Evolutionary conservation across 2,329 filamentous ascomycete genomes (phyloP).

Genomic region (Annulohypoxylon truncatum): DNA sequence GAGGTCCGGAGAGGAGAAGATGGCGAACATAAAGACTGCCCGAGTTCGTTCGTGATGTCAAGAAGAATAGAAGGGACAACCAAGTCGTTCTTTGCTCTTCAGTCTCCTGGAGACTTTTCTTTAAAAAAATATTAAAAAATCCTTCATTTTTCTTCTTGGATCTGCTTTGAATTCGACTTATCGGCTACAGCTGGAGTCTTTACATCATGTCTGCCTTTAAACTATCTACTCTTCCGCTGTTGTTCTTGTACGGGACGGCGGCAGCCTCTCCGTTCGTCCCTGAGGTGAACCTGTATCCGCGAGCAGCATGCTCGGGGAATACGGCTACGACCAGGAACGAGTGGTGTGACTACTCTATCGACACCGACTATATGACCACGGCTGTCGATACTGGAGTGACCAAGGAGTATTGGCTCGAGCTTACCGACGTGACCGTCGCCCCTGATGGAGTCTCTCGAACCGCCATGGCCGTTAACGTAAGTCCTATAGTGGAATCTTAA

Average conservation of each 20-base stretch:
- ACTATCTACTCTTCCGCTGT: slow-evolving; percentile 26
- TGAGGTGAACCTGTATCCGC: slow-evolving; percentile 30
- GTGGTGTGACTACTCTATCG: slow-evolving; percentile 57
- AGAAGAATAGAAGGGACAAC: not conserved
- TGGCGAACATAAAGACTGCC: slow-evolving; percentile 31
- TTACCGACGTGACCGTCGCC: slow-evolving; percentile 49
- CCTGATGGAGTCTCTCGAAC: slow-evolving; percentile 55
- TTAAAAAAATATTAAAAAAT: slow-evolving; percentile 1
- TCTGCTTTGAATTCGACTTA: not conserved
- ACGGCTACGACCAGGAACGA: slow-evolving; percentile 46
- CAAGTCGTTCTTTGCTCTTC: slow-evolving; percentile 30
- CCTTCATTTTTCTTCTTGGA: slow-evolving; percentile 3
- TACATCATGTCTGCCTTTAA: slow-evolving; percentile 33
- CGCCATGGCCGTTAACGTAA: slow-evolving; percentile 55
- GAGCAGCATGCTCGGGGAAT: slow-evolving; percentile 43
- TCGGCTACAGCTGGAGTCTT: slow-evolving; percentile 7
- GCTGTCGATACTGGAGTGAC: slow-evolving; percentile 56
- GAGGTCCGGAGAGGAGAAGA: not conserved
- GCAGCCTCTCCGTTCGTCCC: slow-evolving; percentile 32
- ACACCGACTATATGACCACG: slow-evolving; percentile 52
- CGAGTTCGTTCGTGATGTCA: slow-evolving; percentile 1
- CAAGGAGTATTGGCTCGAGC: slow-evolving; percentile 54
- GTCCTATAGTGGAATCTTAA: not conserved
- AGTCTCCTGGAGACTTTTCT: slow-evolving; percentile 6
- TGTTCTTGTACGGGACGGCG: slow-evolving; percentile 21